phyloP scores from a whole-genome alignment of 805 yeast species.

The Pichia pseudocactophila region DNA sequence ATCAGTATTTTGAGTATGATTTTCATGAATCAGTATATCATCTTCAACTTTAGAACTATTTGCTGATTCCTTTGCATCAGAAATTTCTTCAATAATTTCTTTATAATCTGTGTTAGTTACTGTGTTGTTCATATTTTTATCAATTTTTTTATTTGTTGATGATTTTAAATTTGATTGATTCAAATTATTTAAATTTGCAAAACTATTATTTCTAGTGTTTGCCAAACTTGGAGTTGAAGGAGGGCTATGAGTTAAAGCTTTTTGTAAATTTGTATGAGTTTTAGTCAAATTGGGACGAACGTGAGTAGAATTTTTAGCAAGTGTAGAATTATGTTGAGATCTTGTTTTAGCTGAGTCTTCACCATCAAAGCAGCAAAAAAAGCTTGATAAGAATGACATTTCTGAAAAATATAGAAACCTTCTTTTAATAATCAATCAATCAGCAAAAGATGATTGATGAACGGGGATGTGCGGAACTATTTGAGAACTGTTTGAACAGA shows the following conservation, averaged over 20 bases:
- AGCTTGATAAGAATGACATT: slow-evolving; percentile 28
- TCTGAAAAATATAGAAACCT: not conserved
- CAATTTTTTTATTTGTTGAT: not conserved
- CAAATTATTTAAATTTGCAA: not conserved
- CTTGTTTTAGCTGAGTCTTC: slow-evolving; percentile 20
- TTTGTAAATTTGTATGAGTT: slow-evolving; percentile 29
- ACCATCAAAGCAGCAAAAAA: slow-evolving; percentile 29
- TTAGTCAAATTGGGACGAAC: slow-evolving; percentile 21
- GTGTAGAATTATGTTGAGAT: slow-evolving; percentile 20
- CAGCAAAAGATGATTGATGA: too few relatives aligned
- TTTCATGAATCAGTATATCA: slow-evolving; percentile 17
- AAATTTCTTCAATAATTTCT: slow-evolving; percentile 21
- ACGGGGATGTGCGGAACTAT: too few relatives aligned
- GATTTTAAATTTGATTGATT: not conserved
- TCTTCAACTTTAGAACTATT: slow-evolving; percentile 29
- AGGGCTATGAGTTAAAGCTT: slow-evolving; percentile 22
- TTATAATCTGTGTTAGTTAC: not conserved
- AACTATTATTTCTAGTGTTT: not conserved
- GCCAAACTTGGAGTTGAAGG: slow-evolving; percentile 4
- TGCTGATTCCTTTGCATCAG: slow-evolving; percentile 27
- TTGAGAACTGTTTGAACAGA: too few relatives aligned
- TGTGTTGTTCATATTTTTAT: not conserved
- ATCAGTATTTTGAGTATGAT: slow-evolving; percentile 12
- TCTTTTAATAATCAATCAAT: not conserved
- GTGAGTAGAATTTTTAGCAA: slow-evolving; percentile 4